These are phyloP conservation scores for Saturnispora dispora DNA, from an alignment of 805 yeast genomes.

Conservation along the genomic window DNA sequence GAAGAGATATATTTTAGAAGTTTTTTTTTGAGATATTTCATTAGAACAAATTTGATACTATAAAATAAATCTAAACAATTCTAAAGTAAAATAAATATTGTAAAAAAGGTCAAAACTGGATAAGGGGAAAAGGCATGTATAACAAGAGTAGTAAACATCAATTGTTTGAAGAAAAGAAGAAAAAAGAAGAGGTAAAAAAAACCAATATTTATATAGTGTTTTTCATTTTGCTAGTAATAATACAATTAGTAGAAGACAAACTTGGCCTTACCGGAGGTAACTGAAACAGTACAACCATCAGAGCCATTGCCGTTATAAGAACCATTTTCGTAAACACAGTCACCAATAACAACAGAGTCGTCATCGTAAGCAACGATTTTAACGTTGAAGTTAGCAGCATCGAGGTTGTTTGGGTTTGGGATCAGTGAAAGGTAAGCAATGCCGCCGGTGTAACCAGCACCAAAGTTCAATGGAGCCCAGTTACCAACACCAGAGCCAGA, in stretches of 20 bases:
- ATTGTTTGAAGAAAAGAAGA: neutral
- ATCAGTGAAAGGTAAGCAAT: slow-evolving; percentile 79
- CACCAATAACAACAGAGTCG: slow-evolving; percentile 30
- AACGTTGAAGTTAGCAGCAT: slow-evolving; percentile 48
- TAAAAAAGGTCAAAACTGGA: neutral
- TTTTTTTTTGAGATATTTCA: neutral
- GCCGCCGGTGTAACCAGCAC: slow-evolving; percentile 76
- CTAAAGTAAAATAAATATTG: neutral
- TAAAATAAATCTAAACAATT: neutral
- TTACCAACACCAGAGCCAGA: slow-evolving; percentile 77
- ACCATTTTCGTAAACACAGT: slow-evolving; percentile 36
- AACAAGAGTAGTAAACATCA: neutral
- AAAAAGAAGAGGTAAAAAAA: neutral
- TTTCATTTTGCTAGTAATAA: neutral
- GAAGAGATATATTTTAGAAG: neutral
- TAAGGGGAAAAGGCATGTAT: neutral
- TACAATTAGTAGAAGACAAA: slow-evolving; percentile 24
- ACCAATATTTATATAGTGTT: neutral
- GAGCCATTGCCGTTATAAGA: slow-evolving; percentile 44
- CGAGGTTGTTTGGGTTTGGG: slow-evolving; percentile 86
- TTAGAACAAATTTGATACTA: neutral
- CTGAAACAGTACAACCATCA: slow-evolving; percentile 72
- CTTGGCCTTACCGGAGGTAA: slow-evolving; percentile 28
- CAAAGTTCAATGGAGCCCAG: slow-evolving; percentile 96
- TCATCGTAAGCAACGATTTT: slow-evolving; percentile 33